Percentiles rank a stretch among this genome's conserved stretches.
phyloP scores from a whole-genome alignment of 768 basidiomycete species.

The Boletellus emodensis region DNA sequence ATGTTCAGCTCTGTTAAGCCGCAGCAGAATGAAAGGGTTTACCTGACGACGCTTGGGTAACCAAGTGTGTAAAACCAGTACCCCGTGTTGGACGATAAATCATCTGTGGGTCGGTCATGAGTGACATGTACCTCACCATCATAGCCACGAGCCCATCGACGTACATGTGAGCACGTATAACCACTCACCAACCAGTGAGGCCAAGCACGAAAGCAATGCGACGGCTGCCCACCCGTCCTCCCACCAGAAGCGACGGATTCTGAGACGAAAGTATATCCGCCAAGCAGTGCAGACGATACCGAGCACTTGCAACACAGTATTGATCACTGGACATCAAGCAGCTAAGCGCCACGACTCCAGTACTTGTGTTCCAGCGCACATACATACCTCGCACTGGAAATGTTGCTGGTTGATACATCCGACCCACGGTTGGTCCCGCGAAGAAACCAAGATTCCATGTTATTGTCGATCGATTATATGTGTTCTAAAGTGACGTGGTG shows the following conservation, averaged over 20 bases:
- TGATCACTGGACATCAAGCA: background rate
- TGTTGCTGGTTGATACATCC: background rate
- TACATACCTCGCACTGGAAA: background rate
- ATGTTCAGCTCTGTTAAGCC: background rate
- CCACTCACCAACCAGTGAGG: constrained; percentile 11
- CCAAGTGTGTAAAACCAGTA: constrained; percentile 6
- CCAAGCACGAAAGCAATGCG: constrained; percentile 4
- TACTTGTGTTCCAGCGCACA: background rate
- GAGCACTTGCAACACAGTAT: background rate
- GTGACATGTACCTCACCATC: background rate
- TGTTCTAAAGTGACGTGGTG: too few species aligned
- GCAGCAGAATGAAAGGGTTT: background rate
- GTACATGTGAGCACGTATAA: background rate
- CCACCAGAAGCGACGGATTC: constrained; percentile 15
- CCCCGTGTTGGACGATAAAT: background rate
- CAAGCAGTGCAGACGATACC: constrained; percentile 8
- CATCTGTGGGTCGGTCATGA: background rate
- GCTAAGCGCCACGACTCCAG: background rate
- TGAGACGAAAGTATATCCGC: constrained; percentile 11
- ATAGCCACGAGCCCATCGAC: background rate
- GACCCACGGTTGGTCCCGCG: too few species aligned
- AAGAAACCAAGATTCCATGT: too few species aligned
- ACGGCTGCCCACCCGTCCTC: constrained; percentile 14
- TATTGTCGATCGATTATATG: too few species aligned
- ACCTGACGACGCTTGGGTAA: constrained; percentile 4